phyloP scores from a whole-genome alignment of 148 eudicot species.

The Rhododendron molle region DNA sequence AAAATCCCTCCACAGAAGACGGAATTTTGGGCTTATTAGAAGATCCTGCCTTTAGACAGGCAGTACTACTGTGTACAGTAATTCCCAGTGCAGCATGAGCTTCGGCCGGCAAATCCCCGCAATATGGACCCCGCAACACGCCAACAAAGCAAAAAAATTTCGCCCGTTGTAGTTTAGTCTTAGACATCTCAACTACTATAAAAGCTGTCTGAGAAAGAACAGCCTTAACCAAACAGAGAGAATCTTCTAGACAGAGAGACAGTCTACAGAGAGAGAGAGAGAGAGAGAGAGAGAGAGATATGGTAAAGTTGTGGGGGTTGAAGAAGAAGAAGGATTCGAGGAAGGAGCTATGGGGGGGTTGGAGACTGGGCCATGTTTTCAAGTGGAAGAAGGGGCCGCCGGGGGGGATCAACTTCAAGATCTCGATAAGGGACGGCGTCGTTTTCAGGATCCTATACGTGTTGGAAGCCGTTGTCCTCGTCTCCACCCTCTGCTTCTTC shows the following conservation, averaged over 20 bases:
- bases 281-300: slow-evolving; percentile 2
- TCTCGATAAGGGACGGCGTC: neutral
- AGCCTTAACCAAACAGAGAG: neutral
- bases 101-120: neutral
- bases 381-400: neutral
- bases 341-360: neutral
- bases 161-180: neutral
- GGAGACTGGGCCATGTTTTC: neutral
- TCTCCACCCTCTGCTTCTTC: slow-evolving; percentile 9
- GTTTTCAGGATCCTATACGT: slow-evolving; percentile 1
- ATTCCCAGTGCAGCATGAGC: neutral
- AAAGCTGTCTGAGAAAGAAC: neutral
- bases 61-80: too few relatives aligned
- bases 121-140: neutral
- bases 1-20: too few relatives aligned
- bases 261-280: neutral
- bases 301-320: neutral
- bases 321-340: neutral
- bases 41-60: too few relatives aligned
- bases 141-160: neutral
- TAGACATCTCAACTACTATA: neutral
- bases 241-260: neutral
- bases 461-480: neutral
- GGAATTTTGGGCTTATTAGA: too few relatives aligned
- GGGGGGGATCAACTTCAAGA: neutral